Evolutionary conservation across 2,329 filamentous ascomycete genomes (phyloP).

Genomic region (Drechslera avenae): DNA sequence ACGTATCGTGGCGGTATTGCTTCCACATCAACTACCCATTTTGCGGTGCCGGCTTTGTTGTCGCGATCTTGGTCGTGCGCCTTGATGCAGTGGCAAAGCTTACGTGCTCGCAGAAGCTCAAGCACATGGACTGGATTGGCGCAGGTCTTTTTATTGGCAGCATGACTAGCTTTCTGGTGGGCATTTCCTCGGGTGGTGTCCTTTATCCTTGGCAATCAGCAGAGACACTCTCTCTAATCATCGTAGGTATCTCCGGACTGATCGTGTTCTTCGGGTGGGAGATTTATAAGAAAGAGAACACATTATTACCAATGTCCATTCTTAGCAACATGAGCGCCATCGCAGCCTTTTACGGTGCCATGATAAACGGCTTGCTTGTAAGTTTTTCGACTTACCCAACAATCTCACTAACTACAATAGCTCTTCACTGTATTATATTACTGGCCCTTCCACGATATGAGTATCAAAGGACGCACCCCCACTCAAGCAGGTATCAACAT

Average conservation of each 20-base stretch:
- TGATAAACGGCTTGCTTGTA: constrained; percentile 53
- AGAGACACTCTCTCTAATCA: constrained; percentile 49
- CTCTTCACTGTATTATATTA: constrained; percentile 53
- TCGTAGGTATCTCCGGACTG: constrained; percentile 33
- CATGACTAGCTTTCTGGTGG: constrained; percentile 49
- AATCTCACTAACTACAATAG: constrained; percentile 35
- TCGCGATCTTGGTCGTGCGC: constrained; percentile 30
- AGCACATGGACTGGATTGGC: constrained; percentile 52
- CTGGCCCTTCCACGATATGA: constrained; percentile 50
- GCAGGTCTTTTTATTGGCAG: constrained; percentile 48
- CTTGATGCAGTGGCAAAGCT: constrained; percentile 26
- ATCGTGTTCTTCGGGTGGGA: background rate
- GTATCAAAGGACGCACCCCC: constrained; percentile 42
- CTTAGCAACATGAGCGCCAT: constrained; percentile 46
- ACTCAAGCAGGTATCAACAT: constrained; percentile 48
- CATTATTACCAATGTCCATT: constrained; percentile 47
- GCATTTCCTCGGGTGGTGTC: constrained; percentile 52
- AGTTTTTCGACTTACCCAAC: constrained; percentile 15
- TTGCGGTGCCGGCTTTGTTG: constrained; percentile 39
- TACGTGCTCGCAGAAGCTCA: constrained; percentile 30
- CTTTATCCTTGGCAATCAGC: constrained; percentile 48
- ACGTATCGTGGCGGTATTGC: constrained; percentile 64
- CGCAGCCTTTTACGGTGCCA: constrained; percentile 50
- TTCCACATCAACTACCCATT: constrained; percentile 69
- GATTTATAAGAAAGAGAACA: constrained; percentile 36